Evolutionary conservation across 306 rosid species (phyloP), one percentile per base, ranked within the genome.

Genomic region (Cicer cuneatum): DNA sequence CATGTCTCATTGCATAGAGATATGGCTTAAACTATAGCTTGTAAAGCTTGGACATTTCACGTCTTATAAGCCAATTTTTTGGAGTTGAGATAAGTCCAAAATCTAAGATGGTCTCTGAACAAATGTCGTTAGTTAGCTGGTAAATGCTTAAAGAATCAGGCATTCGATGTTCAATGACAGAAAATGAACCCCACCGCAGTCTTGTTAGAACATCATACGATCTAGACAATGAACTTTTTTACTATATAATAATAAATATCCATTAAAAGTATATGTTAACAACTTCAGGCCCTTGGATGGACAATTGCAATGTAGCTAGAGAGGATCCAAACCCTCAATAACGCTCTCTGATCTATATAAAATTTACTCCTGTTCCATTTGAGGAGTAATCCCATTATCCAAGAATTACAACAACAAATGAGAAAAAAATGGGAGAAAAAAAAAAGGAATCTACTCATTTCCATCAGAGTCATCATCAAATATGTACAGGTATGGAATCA

Each of bases 381-480:
- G 14, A 45, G 59, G 12, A 68, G 40, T 35, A 41, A 70, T 35
- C 24, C 2, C 48, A 62, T 49, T 12, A 53, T 71, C 29, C 51
- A 41, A 63, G 7, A 62, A 54, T 72, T 54, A 75, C 66, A 75
- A 10, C 58, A n/a, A 37, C 16, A 67, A 35, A 11, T 39, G 13
- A 24, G 16, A 45, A 74, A 40, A 33, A 10, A 3, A 29, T 29
- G 35, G 35, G 35, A 53, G 10, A 7, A 39, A 12, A 48, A 85
- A 5, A 3, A 7, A 56, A 13, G 7, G 40, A 62, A 40, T 29
- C 83, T 87, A 85, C 24, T 81, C 84, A 71, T 71, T 79, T 75
- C 64, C 85, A 84, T 94, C 96, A 46, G 83, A 83, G 69, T 94
- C 93, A 0, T 69, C 84, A 18, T 88, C 89, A 69, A 91, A 94